Conservation (phyloP, 1,284 basidiomycete species). For the Earliella scabrosa region DNA sequence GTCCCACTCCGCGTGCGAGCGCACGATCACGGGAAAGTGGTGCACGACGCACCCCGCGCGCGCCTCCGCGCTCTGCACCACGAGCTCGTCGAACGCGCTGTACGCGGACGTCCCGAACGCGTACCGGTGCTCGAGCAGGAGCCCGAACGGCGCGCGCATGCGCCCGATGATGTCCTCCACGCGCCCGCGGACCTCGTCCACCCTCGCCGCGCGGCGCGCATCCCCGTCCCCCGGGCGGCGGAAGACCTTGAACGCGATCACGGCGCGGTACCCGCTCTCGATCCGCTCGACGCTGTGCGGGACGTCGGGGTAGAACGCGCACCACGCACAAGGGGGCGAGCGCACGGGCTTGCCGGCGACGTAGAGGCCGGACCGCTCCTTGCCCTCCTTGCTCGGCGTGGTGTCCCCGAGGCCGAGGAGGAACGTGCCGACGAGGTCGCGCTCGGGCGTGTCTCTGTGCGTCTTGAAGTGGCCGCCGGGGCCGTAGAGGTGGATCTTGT, state of each 20-base stretch:
- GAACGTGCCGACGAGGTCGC: conserved; percentile 30
- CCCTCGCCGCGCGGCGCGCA: neutral
- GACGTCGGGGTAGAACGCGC: conserved; percentile 44
- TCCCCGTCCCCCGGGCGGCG: conserved; percentile 21
- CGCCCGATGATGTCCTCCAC: conserved; percentile 14
- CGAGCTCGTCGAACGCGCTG: conserved; percentile 31
- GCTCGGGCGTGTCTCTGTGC: conserved; percentile 36
- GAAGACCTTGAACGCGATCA: conserved; percentile 40
- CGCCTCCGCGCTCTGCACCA: conserved; percentile 22
- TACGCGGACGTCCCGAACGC: conserved; percentile 27
- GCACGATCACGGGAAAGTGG: conserved; percentile 32
- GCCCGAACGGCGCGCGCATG: conserved; percentile 31
- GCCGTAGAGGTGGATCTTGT: conserved; percentile 40
- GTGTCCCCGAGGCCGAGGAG: conserved; percentile 16
- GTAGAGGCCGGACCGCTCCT: no score
- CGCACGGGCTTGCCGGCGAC: conserved; percentile 14
- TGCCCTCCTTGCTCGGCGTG: neutral
- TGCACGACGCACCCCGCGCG: conserved; percentile 23
- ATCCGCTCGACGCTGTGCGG: conserved; percentile 34
- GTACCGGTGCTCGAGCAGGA: conserved; percentile 34
- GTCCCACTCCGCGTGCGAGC: conserved; percentile 3
- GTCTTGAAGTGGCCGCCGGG: conserved; percentile 32
- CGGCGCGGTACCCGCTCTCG: conserved; percentile 30
- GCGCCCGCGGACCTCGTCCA: neutral
- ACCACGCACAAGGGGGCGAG: conserved; percentile 30